phyloP scores from a whole-genome alignment of 1,284 basidiomycete species.

The Tilletiopsis washingtonensis region DNA sequence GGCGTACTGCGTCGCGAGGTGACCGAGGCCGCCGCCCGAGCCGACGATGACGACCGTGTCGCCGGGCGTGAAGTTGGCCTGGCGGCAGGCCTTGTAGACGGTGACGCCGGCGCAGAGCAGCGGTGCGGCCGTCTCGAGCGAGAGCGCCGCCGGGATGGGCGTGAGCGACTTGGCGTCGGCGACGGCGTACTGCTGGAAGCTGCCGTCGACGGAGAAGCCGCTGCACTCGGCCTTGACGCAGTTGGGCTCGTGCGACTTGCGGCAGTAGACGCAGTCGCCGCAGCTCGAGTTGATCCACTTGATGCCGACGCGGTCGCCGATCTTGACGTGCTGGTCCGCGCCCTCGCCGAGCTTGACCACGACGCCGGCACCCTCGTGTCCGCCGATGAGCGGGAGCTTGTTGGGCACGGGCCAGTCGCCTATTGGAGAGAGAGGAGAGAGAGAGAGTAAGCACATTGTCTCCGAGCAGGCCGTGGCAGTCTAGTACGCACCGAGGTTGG shows the following conservation, averaged over 20 bases:
- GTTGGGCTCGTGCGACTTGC: slow-evolving; percentile 63
- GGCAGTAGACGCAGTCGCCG: slow-evolving; percentile 64
- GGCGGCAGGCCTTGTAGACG: slow-evolving; percentile 75
- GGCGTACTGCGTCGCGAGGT: slow-evolving; percentile 36
- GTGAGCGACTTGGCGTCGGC: slow-evolving; percentile 65
- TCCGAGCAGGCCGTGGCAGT: neutral
- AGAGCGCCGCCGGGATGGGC: slow-evolving; percentile 48
- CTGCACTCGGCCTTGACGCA: slow-evolving; percentile 18
- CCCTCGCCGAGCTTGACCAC: slow-evolving; percentile 69
- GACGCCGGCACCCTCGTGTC: slow-evolving; percentile 62
- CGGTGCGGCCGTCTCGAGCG: slow-evolving; percentile 65
- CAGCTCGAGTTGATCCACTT: slow-evolving; percentile 60
- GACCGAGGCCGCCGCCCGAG: slow-evolving; percentile 60
- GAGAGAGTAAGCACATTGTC: slow-evolving; percentile 5
- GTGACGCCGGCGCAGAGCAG: slow-evolving; percentile 70
- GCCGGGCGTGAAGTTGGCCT: slow-evolving; percentile 59
- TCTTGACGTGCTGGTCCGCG: slow-evolving; percentile 55
- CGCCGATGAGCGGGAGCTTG: slow-evolving; percentile 69
- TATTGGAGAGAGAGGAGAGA: slow-evolving; percentile 5
- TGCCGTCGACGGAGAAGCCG: slow-evolving; percentile 66
- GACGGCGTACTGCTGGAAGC: slow-evolving; percentile 64
- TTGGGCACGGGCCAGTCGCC: slow-evolving; percentile 49
- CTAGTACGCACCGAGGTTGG: slow-evolving; percentile 7
- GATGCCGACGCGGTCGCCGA: slow-evolving; percentile 77
- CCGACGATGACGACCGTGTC: slow-evolving; percentile 75